Base-by-base conservation (phyloP, 768 basidiomycete species). In the Rhodotorula toruloides region DNA sequence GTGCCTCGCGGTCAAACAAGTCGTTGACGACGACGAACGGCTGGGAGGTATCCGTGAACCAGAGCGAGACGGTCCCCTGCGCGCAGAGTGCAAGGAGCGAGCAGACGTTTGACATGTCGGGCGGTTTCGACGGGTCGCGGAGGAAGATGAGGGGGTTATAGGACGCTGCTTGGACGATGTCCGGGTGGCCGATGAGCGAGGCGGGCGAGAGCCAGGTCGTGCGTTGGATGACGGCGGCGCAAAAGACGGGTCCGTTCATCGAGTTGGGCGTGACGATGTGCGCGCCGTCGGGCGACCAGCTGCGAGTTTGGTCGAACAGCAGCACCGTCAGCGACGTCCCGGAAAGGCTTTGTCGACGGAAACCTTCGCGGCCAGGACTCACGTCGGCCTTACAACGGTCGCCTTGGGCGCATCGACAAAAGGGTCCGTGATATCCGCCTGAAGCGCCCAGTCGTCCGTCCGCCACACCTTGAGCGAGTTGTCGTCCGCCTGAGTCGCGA, bases 281-380 rank as follows among this genome's bases (percentile, higher is more conserved):
- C 4, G 94, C 90, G n/a, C 96, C 96, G 75, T 98, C 96, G 4
- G 96, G 96, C 1, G 93, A 97, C 96, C 96, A 99, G 73, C 93
- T 96, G 67, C 12, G 68, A 16, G 16, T 16, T n/a, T 39, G 37
- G 7, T 3, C 11, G 10, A 8, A 9, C 31, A 43, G 42, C 47
- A 61, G 40, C 29, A 4, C n/a, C 39, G n/a, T 54, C 54, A 10
- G 42, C 6, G 22, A 31, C 22, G 11, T 7, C 31, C 7, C 17
- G 9, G 27, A 37, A 49, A 52, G 7, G 27, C n/a, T n/a, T n/a
- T n/a, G n/a, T n/a, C n/a, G 17, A 63, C 54, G 48, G 21, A 36
- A 14, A 34, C 34, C 40, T 46, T 47, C 42, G 13, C 27, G 25
- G 19, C 43, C 14, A 43, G 4, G 21, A 69, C 61, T 43, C 31